Base-by-base conservation (phyloP, 805 yeast genomes). In the Cyberlindnera mycetangii region DNA sequence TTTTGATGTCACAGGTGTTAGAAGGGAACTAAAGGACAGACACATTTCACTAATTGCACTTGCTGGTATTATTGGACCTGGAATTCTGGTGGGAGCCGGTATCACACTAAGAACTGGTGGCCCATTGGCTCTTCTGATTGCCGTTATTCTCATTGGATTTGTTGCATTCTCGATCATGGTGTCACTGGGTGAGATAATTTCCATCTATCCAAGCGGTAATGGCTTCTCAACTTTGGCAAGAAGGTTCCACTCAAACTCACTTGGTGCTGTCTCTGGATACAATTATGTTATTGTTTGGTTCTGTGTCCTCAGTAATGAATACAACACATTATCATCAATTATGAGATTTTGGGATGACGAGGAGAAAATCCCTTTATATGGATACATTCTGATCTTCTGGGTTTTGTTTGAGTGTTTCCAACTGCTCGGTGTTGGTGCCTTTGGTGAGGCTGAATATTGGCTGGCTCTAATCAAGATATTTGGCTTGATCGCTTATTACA, bases 41-140 rank as follows among this genome's bases (percentile, higher is more conserved):
- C 81, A 76, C 52, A 65, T 76, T 24, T 70, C 79, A 3, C 55
- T 77, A 38, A 68, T 77, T 41, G 79, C 79, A 1, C 54, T 77
- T 10, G 79, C 81, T 20, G 83, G 83, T 31, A 72, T 79, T 34
- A 76, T 79, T 49, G 85, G 85, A 0, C 84, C 84, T 0, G 84
- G 84, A 47, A 74, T 75, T 34, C 63, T 77, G 32, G 69, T 79
- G 7, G 78, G 80, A 42, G 73, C 81, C 38, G 79, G 81, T 9
- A 57, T 67, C 14, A 79, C 81, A 1, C 60, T 79, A 16, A 56
- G 67, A 12, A 62, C 69, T 28, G 78, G 78, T 45, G 79, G 80
- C 2, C 82, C 84, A 0, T 75, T 75, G 32, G 75, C 78, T 48
- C 55, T 79, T 40, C 39, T 64, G 8, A 56, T 76, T 9, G 64